These are phyloP conservation scores for Coemansia sp. DNA, from an alignment of 192 early-diverging fungal genomes.

Conservation along the genomic window DNA sequence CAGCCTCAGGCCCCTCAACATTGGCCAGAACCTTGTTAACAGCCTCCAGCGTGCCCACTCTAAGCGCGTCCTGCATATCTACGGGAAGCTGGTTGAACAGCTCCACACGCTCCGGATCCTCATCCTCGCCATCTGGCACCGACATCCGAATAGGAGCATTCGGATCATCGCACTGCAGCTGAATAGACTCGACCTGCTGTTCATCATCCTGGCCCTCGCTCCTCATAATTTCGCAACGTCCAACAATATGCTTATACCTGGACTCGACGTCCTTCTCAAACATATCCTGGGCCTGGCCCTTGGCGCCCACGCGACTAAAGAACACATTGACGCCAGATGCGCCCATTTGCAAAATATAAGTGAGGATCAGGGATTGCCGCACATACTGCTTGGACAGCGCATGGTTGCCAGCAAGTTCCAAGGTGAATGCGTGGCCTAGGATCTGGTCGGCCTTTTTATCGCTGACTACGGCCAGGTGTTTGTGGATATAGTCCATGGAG, in stretches of 20 bases:
- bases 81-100: conserved; percentile 72
- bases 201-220: conserved; percentile 52
- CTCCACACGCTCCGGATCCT: conserved; percentile 63
- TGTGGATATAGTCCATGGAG: conserved; percentile 65
- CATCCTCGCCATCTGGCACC: conserved; percentile 60
- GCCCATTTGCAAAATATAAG: conserved; percentile 84
- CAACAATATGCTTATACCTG: conserved; percentile 79
- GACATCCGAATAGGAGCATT: conserved; percentile 73
- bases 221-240: conserved; percentile 70
- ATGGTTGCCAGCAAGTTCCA: conserved; percentile 72
- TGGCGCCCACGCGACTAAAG: conserved; percentile 64
- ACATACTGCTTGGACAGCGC: conserved; percentile 74
- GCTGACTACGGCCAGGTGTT: conserved; percentile 69
- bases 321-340: conserved; percentile 82
- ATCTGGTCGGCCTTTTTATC: conserved; percentile 80
- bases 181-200: conserved; percentile 66
- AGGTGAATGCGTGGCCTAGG: conserved; percentile 79
- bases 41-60: conserved; percentile 74
- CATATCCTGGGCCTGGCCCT: conserved; percentile 70
- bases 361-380: conserved; percentile 77
- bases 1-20: conserved; percentile 70
- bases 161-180: conserved; percentile 68
- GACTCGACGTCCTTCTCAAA: conserved; percentile 85
- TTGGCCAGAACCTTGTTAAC: conserved; percentile 81
- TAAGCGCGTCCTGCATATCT: conserved; percentile 73